Evolutionary conservation across 768 basidiomycete genomes (phyloP), one percentile per base, ranked within the genome.

Genomic region (Neoboletus subvelutipes): DNA sequence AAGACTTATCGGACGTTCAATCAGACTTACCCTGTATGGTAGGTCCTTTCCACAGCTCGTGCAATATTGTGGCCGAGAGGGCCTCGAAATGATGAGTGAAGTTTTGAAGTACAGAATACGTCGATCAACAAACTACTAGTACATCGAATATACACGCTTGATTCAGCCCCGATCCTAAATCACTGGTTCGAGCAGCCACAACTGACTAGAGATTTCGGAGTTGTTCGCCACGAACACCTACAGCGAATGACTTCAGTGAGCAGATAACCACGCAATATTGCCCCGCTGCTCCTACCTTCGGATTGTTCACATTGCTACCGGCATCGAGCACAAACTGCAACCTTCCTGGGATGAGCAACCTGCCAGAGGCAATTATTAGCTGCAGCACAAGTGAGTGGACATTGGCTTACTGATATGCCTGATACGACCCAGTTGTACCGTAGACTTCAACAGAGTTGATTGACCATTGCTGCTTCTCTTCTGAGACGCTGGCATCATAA

Each of bases 141-240:
- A 43, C 42, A 43, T 43, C 7, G 15, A 26, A 12, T 4, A 43
- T 6, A 43, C 24, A 24, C 24, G 9, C 8, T 20, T n/a, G 15
- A 5, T 33, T 10, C 29, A 13, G 46, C 12, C 12, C 29, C 11
- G n/a, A 31, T 20, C n/a, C 12, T 18, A 8, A 20, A 10, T 4
- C n/a, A 15, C 31, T 22, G 31, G 15, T 9, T 58, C 55, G 18
- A 58, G 41, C 10, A 45, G 3, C 57, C 57, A 58, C 18, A 58
- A 3, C 47, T 58, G 57, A 31, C 39, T 42, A 34, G 56, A 56
- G 17, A 57, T 57, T 13, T 31, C n/a, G 5, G 40, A 26, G 15
- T 57, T 48, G 37, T 57, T 42, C 15, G 40, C 34, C 26, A 48
- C 40, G n/a, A 40, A 48, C 45, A 29, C 45, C 54, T 57, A 22